Percentiles rank a stretch among this genome's conserved stretches.
These are phyloP conservation scores for Leishmania tropica DNA, from an alignment of 208 protist genomes.

Conservation along the genomic window DNA sequence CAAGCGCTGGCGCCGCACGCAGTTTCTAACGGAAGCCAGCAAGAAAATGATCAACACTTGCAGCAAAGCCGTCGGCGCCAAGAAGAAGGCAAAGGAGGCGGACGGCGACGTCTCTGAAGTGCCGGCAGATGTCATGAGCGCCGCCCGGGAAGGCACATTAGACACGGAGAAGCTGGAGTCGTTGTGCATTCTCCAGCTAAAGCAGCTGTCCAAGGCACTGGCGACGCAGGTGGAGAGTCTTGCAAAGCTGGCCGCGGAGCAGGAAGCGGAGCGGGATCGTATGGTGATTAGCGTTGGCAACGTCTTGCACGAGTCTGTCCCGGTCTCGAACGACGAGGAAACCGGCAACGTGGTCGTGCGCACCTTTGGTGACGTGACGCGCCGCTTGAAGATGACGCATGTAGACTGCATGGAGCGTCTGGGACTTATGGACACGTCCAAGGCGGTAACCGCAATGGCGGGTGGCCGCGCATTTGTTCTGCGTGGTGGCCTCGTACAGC, in stretches of 20 bases:
- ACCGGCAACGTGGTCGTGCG: constrained; percentile 89
- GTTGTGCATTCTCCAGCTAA: constrained; percentile 91
- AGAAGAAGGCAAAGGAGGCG: constrained; percentile 94
- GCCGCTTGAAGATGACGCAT: constrained; percentile 83
- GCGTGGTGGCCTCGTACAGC: constrained; percentile 95
- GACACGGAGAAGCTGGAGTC: constrained; percentile 52
- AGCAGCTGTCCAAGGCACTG: constrained; percentile 85
- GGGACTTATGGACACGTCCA: constrained; percentile 84
- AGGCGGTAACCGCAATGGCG: constrained; percentile 88
- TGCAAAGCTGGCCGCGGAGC: constrained; percentile 61
- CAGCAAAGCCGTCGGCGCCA: constrained; percentile 89
- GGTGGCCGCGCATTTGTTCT: constrained; percentile 98
- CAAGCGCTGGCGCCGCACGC: constrained; percentile 88
- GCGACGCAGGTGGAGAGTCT: constrained; percentile 57
- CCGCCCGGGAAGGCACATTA: constrained; percentile 60
- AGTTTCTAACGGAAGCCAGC: constrained; percentile 79
- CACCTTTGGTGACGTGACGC: constrained; percentile 85
- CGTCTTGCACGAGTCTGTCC: constrained; percentile 96
- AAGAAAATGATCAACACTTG: constrained; percentile 92
- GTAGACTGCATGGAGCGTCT: constrained; percentile 95
- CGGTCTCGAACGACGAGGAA: constrained; percentile 96
- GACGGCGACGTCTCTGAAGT: constrained; percentile 76
- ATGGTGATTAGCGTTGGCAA: constrained; percentile 94
- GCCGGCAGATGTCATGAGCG: constrained; percentile 51
- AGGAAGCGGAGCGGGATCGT: constrained; percentile 73